phyloP scores from a whole-genome alignment of 768 basidiomycete genomes.

The Auriculariales sp. region DNA sequence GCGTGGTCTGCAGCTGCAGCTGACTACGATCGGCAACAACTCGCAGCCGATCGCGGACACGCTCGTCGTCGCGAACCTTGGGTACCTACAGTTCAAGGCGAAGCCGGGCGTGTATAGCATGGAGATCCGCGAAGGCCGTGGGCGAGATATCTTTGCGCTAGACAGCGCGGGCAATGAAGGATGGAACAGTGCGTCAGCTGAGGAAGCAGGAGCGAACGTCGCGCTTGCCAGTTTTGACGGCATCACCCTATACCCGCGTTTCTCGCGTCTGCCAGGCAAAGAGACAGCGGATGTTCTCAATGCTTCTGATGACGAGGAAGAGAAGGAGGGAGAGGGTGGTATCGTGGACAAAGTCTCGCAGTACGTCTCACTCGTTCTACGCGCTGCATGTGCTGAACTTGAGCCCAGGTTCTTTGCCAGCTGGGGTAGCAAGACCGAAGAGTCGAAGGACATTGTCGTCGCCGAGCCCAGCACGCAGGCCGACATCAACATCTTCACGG shows the following conservation, averaged over 20 bases:
- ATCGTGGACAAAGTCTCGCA: neutral
- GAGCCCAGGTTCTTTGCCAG: conserved; percentile 32
- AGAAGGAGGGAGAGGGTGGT: conserved; percentile 7
- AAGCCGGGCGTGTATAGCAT: conserved; percentile 79
- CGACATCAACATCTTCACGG: conserved; percentile 97
- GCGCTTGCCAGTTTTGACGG: conserved; percentile 85
- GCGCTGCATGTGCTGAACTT: conserved; percentile 18
- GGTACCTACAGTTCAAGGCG: conserved; percentile 91
- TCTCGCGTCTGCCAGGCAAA: conserved; percentile 58
- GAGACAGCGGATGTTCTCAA: conserved; percentile 70
- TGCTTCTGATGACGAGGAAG: conserved; percentile 20
- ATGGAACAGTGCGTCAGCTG: conserved; percentile 65
- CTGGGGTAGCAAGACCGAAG: conserved; percentile 4
- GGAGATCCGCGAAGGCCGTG: conserved; percentile 69
- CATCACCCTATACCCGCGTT: conserved; percentile 71
- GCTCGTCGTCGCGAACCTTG: conserved; percentile 84
- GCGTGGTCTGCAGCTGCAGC: conserved; percentile 81
- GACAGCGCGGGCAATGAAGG: conserved; percentile 84
- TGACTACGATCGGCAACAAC: conserved; percentile 31
- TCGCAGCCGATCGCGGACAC: conserved; percentile 59
- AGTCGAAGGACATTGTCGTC: conserved; percentile 9
- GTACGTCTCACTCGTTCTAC: neutral
- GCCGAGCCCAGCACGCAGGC: conserved; percentile 37
- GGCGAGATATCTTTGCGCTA: conserved; percentile 63
- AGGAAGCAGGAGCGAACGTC: conserved; percentile 56